Evolutionary conservation across 1,284 basidiomycete species (phyloP).

Genomic region (Pseudozyma tsukubaensis): DNA sequence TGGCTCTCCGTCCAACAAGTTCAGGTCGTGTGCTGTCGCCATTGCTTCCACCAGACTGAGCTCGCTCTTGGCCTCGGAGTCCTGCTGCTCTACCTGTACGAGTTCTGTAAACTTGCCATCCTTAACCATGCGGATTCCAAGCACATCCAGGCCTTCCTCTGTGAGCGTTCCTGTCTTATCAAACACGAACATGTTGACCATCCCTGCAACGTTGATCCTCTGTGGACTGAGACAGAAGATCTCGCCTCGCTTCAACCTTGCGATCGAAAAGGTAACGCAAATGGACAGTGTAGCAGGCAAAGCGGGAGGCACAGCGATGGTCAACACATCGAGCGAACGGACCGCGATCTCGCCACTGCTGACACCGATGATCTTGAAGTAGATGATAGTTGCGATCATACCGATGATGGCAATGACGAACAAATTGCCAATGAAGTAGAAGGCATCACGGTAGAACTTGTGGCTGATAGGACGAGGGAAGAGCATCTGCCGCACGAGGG

Average conservation of each 20-base stretch:
- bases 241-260: constrained; percentile 79
- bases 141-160: constrained; percentile 96
- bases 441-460: constrained; percentile 96
- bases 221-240: constrained; percentile 98
- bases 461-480: constrained; percentile 95
- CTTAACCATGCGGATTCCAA: constrained; percentile 70
- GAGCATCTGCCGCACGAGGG: constrained; percentile 94
- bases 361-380: constrained; percentile 85
- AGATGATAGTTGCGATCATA: constrained; percentile 79
- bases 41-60: constrained; percentile 91
- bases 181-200: constrained; percentile 97
- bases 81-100: constrained; percentile 1
- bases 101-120: constrained; percentile 74
- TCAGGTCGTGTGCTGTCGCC: constrained; percentile 95
- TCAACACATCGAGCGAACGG: constrained; percentile 93
- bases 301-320: constrained; percentile 96
- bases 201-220: constrained; percentile 94
- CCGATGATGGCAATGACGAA: constrained; percentile 87
- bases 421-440: constrained; percentile 93
- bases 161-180: constrained; percentile 99
- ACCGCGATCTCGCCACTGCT: constrained; percentile 90
- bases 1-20: constrained; percentile 86
- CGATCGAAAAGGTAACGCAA: constrained; percentile 92
- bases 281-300: constrained; percentile 97
- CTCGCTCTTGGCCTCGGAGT: constrained; percentile 74